Percentiles rank a stretch among this genome's conserved stretches.
Conservation (phyloP, 2,329 filamentous ascomycete genomes). For the Xylaria sp. region DNA sequence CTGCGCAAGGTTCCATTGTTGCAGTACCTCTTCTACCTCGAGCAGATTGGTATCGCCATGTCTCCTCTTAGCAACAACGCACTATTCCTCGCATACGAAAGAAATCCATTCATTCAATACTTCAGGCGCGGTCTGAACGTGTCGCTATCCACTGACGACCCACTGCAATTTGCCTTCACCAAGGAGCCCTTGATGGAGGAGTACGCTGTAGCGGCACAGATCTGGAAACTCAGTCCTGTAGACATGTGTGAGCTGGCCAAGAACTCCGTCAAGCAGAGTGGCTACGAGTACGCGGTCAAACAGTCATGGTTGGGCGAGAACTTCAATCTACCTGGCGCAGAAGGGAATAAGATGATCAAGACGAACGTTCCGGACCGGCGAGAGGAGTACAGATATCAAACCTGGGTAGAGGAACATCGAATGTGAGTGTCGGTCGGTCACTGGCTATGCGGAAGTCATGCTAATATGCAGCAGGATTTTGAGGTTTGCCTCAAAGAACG, state of each 20-base stretch:
- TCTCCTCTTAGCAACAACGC: slow-evolving; percentile 98
- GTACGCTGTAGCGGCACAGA: slow-evolving; percentile 95
- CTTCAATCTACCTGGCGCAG: slow-evolving; percentile 71
- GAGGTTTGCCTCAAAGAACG: slow-evolving; percentile 26
- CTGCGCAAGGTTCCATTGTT: slow-evolving; percentile 89
- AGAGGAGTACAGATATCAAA: slow-evolving; percentile 84
- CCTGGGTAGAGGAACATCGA: slow-evolving; percentile 72
- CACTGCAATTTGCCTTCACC: slow-evolving; percentile 95
- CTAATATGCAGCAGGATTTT: slow-evolving; percentile 25
- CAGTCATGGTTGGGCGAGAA: slow-evolving; percentile 82
- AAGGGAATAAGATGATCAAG: slow-evolving; percentile 88
- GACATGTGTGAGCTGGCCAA: slow-evolving; percentile 99
- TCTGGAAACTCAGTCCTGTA: slow-evolving; percentile 93
- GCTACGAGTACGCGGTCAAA: slow-evolving; percentile 85
- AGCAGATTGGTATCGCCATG: slow-evolving; percentile 98
- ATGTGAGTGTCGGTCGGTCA: slow-evolving; percentile 55
- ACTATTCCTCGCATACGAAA: slow-evolving; percentile 90
- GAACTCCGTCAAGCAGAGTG: slow-evolving; percentile 90
- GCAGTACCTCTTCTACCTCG: slow-evolving; percentile 96
- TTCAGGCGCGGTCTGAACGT: slow-evolving; percentile 94
- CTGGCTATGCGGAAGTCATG: not conserved
- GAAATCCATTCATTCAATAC: slow-evolving; percentile 93
- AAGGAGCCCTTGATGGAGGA: slow-evolving; percentile 98
- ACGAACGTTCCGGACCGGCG: slow-evolving; percentile 93
- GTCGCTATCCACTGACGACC: slow-evolving; percentile 92